Evolutionary conservation across 352 stramenopile species (phyloP).

Genomic region (Pythium oligandrum): DNA sequence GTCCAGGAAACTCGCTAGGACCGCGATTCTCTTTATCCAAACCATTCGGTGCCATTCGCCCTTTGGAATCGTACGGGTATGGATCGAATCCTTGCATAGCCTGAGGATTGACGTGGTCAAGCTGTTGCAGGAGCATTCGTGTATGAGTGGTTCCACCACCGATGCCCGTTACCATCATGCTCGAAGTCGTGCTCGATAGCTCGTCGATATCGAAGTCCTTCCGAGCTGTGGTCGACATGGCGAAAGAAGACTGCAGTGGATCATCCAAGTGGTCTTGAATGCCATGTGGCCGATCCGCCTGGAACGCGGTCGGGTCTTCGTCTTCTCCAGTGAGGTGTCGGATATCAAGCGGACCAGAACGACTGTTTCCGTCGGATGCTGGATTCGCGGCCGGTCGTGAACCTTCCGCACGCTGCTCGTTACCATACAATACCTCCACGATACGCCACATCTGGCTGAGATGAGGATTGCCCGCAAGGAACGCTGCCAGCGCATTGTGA

Average conservation of each 20-base stretch:
- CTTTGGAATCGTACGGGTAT: conserved; percentile 71
- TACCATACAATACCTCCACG: conserved; percentile 66
- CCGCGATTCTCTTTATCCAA: conserved; percentile 19
- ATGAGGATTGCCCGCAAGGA: conserved; percentile 67
- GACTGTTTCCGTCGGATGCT: conserved; percentile 12
- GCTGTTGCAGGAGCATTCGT: conserved; percentile 71
- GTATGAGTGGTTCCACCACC: conserved; percentile 44
- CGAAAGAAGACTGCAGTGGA: too few relatives aligned
- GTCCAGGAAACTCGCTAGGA: not conserved
- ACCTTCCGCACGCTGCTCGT: conserved; percentile 6
- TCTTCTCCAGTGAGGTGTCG: conserved; percentile 1
- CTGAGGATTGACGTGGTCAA: conserved; percentile 84
- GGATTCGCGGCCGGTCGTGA: conserved; percentile 3
- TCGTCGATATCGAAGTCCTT: conserved; percentile 21
- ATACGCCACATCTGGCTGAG: conserved; percentile 87
- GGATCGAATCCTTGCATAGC: conserved; percentile 84
- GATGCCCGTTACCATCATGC: conserved; percentile 16
- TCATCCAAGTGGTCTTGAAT: too few relatives aligned
- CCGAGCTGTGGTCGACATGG: not conserved
- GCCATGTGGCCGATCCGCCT: too few relatives aligned
- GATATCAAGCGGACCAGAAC: conserved; percentile 11
- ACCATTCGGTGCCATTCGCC: conserved; percentile 12
- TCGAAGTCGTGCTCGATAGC: conserved; percentile 26
- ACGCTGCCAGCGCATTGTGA: conserved; percentile 76
- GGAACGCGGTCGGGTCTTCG: too few relatives aligned